These are phyloP conservation scores for Casuarina equisetifolia DNA, from an alignment of 306 rosid species.

Conservation along the genomic window DNA sequence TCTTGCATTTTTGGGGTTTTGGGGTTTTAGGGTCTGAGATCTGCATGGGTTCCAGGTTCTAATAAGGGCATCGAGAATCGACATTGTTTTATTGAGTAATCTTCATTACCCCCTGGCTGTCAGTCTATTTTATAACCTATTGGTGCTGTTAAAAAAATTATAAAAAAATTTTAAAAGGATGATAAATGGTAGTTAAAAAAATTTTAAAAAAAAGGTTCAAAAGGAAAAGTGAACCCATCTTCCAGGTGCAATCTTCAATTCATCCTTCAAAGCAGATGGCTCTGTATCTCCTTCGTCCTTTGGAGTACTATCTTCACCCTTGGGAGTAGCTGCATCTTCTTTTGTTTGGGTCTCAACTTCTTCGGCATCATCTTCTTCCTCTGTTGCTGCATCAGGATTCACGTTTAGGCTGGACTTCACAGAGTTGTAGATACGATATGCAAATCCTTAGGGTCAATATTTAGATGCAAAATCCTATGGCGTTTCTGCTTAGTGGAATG, in stretches of 20 bases:
- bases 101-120: too few species aligned
- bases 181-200: too few species aligned
- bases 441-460: slow-evolving; percentile 72
- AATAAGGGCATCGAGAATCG: too few species aligned
- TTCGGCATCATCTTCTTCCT: slow-evolving; percentile 83
- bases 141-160: too few species aligned
- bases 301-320: slow-evolving; percentile 36
- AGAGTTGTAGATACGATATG: slow-evolving; percentile 72
- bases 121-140: too few species aligned
- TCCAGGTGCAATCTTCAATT: slow-evolving; percentile 50
- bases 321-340: slow-evolving; percentile 39
- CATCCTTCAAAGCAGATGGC: slow-evolving; percentile 57
- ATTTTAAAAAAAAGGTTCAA: background rate
- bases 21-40: too few species aligned
- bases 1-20: background rate
- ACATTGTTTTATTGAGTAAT: too few species aligned
- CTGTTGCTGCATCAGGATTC: slow-evolving; percentile 69
- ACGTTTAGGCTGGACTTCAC: slow-evolving; percentile 84
- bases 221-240: slow-evolving; percentile 4
- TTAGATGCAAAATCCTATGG: too few species aligned
- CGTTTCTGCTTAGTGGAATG: too few species aligned
- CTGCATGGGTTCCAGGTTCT: too few species aligned
- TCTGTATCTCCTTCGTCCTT: slow-evolving; percentile 30
- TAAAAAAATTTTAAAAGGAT: too few species aligned
- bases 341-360: slow-evolving; percentile 59